Base-by-base conservation (phyloP, 169 alveolate genomes). In the Plasmodium relictum region DNA sequence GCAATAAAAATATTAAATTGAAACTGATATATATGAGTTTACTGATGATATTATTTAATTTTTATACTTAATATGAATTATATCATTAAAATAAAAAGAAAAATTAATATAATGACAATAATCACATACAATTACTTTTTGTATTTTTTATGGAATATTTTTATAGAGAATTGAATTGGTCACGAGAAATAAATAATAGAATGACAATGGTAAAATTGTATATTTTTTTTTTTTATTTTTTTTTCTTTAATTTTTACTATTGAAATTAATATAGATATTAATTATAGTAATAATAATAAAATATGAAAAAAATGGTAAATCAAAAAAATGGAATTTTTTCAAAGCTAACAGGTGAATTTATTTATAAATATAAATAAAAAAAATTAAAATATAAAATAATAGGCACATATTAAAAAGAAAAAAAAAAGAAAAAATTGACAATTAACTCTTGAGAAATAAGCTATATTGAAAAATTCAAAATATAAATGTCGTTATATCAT, bases 281-380 rank as follows among this genome's bases (percentile, higher is more conserved):
- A 68, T 54, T 18, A 44, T 54, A 22, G 41, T 12, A 24, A 61
- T 22, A 61, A 61, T 4, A 61, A 61, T 6, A 18, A 61, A 22
- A 24, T 61, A 61, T 24, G 24, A 6, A 61, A 18, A 83, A 83
- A 68, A 83, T 83, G 91, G 91, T 61, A 41, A 83, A 42, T 26
- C 58, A 44, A 26, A 69, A 54, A 18, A 83, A 56, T 68, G 83
- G 83, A 42, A 66, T 83, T 58, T 54, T 68, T 44, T 56, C 91
- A 20, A 83, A 83, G 73, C 37, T 83, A 50, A 56, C 91, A 83
- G 91, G 91, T 83, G 69, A 65, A 14, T 2, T 14, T 2, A 48
- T 48, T 48, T 48, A 48, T 48, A 6, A 3, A 14, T n/a, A 26
- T 59, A 16, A 14, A 12, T 12, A 16, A 41, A 26, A 37, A n/a